Evolutionary conservation across 192 early-diverging fungal species (phyloP).

Genomic region (Coemansia sp.): DNA sequence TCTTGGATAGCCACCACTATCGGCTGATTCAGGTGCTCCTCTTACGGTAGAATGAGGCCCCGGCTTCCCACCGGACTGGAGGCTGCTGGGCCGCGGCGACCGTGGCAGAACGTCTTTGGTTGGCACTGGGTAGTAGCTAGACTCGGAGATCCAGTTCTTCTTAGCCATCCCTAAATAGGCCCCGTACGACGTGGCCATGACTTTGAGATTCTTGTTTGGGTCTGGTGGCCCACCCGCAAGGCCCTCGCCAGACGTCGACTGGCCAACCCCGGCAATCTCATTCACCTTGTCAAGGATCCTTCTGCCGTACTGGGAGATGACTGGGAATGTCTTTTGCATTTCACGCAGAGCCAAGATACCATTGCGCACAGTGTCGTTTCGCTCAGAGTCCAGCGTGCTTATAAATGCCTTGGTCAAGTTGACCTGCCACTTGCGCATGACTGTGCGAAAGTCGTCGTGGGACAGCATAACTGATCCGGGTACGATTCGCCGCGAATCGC

Average conservation of each 20-base stretch:
- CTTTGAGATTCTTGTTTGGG: conserved; percentile 46
- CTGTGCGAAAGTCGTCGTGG: conserved; percentile 42
- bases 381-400: conserved; percentile 18
- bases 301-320: conserved; percentile 31
- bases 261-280: conserved; percentile 14
- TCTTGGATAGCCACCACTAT: background rate
- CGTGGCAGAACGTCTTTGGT: background rate
- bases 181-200: conserved; percentile 43
- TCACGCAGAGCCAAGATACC: conserved; percentile 41
- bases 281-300: conserved; percentile 39
- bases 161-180: conserved; percentile 32
- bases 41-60: background rate
- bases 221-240: conserved; percentile 4
- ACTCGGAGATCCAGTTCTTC: conserved; percentile 40
- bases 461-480: conserved; percentile 29
- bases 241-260: conserved; percentile 2
- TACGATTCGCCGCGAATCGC: conserved; percentile 35
- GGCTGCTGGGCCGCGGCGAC: conserved; percentile 12
- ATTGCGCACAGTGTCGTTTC: conserved; percentile 50
- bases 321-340: conserved; percentile 45
- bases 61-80: conserved; percentile 10
- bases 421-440: conserved; percentile 52
- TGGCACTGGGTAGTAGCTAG: conserved; percentile 29
- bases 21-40: background rate
- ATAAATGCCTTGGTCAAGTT: conserved; percentile 40